A percentile compares a stretch with the other conserved stretches of the same genome.
Conservation (phyloP, 306 rosid species). For the Prunus mume region DNA sequence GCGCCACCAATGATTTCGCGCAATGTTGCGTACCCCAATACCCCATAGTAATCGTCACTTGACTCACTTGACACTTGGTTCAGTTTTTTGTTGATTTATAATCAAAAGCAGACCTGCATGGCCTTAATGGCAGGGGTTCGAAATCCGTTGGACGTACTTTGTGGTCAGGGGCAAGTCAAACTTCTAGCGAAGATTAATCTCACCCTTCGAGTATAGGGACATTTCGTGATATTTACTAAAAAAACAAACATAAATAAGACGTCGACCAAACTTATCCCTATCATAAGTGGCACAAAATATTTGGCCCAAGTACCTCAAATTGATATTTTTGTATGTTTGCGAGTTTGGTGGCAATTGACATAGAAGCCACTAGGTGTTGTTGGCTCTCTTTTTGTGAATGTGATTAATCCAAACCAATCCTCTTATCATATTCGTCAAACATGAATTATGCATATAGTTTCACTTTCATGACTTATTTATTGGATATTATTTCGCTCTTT, state of each 20-base stretch:
- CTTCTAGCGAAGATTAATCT: accelerated
- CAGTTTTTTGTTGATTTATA: no score
- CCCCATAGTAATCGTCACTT: no score
- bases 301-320: not conserved
- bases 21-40: no score
- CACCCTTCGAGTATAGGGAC: accelerated
- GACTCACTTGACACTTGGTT: no score
- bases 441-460: no score
- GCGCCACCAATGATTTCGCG: no score
- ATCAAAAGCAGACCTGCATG: no score
- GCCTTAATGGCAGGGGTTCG: no score
- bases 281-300: not conserved
- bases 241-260: not conserved
- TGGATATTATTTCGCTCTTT: no score
- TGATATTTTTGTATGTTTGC: not conserved
- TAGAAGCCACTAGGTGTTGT: not conserved
- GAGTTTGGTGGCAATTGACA: not conserved
- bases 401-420: not conserved
- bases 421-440: not conserved
- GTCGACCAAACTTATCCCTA: not conserved
- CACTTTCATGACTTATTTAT: no score
- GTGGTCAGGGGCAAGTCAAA: no score
- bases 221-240: not conserved
- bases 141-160: no score
- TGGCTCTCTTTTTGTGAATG: not conserved